Percentiles rank a stretch among this genome's conserved stretches.
Evolutionary conservation across 2,329 filamentous ascomycete genomes (phyloP).

Genomic region (Fusarium napiforme): DNA sequence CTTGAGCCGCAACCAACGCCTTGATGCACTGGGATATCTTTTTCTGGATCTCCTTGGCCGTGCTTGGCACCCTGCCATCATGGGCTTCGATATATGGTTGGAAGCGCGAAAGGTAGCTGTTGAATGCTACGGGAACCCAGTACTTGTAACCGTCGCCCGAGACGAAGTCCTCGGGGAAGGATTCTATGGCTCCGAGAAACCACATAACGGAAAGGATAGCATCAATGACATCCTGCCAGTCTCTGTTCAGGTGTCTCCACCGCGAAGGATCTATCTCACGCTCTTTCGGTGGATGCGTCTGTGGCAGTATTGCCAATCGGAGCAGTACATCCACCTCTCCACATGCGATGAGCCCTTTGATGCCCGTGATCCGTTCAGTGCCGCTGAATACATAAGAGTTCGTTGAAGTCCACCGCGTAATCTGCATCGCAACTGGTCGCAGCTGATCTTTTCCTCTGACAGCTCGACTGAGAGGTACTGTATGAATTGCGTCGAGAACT

Average conservation of each 20-base stretch:
- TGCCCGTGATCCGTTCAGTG: background rate
- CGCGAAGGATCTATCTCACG: background rate
- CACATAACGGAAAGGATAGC: background rate
- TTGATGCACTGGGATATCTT: background rate
- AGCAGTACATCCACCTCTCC: background rate
- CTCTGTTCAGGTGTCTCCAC: background rate
- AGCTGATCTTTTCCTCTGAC: accelerated
- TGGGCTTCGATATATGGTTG: background rate
- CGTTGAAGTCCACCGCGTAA: background rate
- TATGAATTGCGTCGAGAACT: background rate
- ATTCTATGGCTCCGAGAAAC: background rate
- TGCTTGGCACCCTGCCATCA: accelerated
- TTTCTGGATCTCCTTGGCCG: background rate
- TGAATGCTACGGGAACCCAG: background rate
- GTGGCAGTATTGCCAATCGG: background rate
- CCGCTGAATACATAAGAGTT: background rate
- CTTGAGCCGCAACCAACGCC: background rate
- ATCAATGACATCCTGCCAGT: background rate
- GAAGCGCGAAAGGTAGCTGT: accelerated
- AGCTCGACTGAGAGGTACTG: accelerated
- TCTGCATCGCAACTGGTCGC: conserved; percentile 4
- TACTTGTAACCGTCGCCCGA: accelerated
- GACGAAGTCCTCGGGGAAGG: background rate
- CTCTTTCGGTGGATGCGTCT: background rate
- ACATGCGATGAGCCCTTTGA: conserved; percentile 10